Conservation (phyloP, 2,329 filamentous ascomycete genomes). For the Torrubiella hemipterigena region DNA sequence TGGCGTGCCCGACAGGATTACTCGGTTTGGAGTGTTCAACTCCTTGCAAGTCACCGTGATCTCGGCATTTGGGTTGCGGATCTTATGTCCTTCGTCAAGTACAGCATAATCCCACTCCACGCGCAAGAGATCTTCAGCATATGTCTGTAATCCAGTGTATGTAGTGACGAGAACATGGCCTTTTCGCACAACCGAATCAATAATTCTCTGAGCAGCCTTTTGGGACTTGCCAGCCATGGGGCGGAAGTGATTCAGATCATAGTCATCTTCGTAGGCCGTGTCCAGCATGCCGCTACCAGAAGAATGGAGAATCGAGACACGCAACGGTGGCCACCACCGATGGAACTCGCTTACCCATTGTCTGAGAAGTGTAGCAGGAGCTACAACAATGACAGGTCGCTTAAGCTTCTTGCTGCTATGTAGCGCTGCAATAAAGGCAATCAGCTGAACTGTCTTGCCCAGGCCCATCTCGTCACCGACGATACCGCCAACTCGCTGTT, state of each 20-base stretch:
- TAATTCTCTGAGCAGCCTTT: slow-evolving; percentile 64
- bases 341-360: slow-evolving; percentile 99
- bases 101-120: slow-evolving; percentile 90
- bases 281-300: slow-evolving; percentile 96
- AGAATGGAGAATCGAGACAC: slow-evolving; percentile 88
- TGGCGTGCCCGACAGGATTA: slow-evolving; percentile 91
- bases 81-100: slow-evolving; percentile 95
- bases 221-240: slow-evolving; percentile 19
- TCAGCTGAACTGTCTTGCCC: slow-evolving; percentile 72
- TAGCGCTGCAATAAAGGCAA: slow-evolving; percentile 74
- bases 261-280: slow-evolving; percentile 47
- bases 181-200: slow-evolving; percentile 68
- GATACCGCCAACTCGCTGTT: slow-evolving; percentile 84
- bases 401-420: slow-evolving; percentile 82
- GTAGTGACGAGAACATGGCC: slow-evolving; percentile 94
- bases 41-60: slow-evolving; percentile 96
- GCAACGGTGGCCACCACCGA: slow-evolving; percentile 96
- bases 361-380: slow-evolving; percentile 85
- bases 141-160: slow-evolving; percentile 90
- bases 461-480: slow-evolving; percentile 97
- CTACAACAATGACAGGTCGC: slow-evolving; percentile 82
- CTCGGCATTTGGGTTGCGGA: slow-evolving; percentile 88
- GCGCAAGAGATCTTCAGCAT: slow-evolving; percentile 68
- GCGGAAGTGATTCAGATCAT: slow-evolving; percentile 32
- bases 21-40: slow-evolving; percentile 73